Percentiles rank a stretch among this genome's conserved stretches.
These are phyloP conservation scores for Didymellaceae sp. DNA, from an alignment of 2,329 filamentous ascomycete genomes.

Conservation along the genomic window DNA sequence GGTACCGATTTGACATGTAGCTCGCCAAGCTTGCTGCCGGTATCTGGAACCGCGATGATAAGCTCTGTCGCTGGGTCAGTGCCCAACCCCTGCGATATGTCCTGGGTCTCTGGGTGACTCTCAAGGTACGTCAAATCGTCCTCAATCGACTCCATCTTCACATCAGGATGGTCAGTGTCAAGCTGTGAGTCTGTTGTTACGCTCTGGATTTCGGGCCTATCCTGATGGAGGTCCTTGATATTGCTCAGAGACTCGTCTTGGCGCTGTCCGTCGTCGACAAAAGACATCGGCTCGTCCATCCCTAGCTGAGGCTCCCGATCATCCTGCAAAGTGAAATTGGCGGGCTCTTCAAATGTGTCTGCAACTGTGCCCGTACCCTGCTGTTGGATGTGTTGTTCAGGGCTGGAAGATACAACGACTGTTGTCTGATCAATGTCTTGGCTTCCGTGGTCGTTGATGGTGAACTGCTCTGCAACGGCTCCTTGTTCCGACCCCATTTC, in stretches of 20 bases:
- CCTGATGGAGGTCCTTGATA: background rate
- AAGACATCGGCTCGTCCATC: constrained; percentile 13
- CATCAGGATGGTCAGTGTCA: constrained; percentile 19
- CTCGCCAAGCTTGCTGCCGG: constrained; percentile 31
- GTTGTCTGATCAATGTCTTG: background rate
- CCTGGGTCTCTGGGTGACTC: constrained; percentile 10
- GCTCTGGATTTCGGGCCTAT: background rate
- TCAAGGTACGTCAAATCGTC: constrained; percentile 21
- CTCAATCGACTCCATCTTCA: constrained; percentile 44
- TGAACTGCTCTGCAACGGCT: no score
- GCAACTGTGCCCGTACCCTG: background rate
- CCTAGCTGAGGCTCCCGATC: constrained; percentile 10
- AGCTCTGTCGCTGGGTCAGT: constrained; percentile 17
- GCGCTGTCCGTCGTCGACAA: constrained; percentile 10
- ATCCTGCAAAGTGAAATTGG: background rate
- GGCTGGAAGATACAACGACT: background rate
- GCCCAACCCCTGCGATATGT: background rate
- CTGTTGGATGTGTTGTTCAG: background rate
- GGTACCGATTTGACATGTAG: constrained; percentile 28
- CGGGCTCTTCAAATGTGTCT: background rate
- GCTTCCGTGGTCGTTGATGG: background rate
- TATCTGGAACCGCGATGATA: constrained; percentile 26
- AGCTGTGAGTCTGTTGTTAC: background rate
- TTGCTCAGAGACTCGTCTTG: background rate
- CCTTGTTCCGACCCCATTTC: no score